Base-by-base conservation (phyloP, 2,329 filamentous ascomycete genomes). In the Fusarium drepaniforme region DNA sequence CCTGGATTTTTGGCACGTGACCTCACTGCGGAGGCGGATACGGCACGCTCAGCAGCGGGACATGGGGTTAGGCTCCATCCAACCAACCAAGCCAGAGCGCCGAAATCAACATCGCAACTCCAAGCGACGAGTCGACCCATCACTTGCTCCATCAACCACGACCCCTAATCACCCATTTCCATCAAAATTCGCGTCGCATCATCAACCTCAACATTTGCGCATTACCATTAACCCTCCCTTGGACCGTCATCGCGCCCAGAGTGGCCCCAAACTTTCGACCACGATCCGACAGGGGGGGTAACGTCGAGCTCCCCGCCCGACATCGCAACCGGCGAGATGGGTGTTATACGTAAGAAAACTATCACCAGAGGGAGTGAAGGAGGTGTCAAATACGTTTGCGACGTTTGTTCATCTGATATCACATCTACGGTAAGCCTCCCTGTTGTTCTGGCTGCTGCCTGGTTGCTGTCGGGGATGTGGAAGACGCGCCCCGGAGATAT, bases 281-380 rank as follows among this genome's bases (percentile, higher is more conserved):
- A 63, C 75, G 59, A 76, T 57, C 64, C 59, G 72, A 75, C 68
- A 72, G 75, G 76, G 77, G 76, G 78, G 75, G 74, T 75, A 76
- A 77, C 68, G 68, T 76, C 72, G 62, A 71, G 66, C 71, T 75
- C 79, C 79, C 77, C 75, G 70, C 75, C 77, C 68, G 70, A 67
- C 73, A 71, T 68, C 75, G 69, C 75, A 77, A 68, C 59, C 66
- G 79, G 70, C 78, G 74, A 78, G 60, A 98, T 98, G 96, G 96
- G 95, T 78, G 93, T 98, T 80, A 98, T 98, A 83, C 93, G 96
- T 82, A 98, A 98, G 88, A 98, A 98, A 87, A 97, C 94, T 70
- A 94, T 93, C 76, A 92, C 93, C 66, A 90, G 94, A 81, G 94
- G 94, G 73, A 95, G 93, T 62, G 95, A 98, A 82, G 95, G 94